Base-by-base conservation (phyloP, 257 asterid species). In the Gardenia jasminoides region DNA sequence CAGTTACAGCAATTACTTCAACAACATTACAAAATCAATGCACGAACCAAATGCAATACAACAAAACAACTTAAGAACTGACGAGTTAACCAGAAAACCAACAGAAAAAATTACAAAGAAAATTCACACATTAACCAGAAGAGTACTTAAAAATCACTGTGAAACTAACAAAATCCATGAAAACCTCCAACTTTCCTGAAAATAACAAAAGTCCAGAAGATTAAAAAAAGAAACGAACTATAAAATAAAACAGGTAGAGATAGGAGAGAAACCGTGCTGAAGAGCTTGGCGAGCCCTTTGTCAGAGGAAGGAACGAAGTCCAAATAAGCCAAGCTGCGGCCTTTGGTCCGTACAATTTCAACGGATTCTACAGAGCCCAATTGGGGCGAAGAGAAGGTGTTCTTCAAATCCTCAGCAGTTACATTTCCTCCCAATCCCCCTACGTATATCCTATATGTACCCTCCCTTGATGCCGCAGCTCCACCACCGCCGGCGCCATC, bases 261-360 rank as follows among this genome's bases (percentile, higher is more conserved):
- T 52, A 80, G 78, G 83, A 80, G 74, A 78, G 65, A 79, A 66
- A 95, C 98, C 92, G 85, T 86, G 97, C 96, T 93, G 92, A 92
- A 93, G 77, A 95, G 97, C 86, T 88, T 95, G 79, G 94, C 81
- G 47, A 92, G 90, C 71, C 97, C 96, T 81, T 95, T 92, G n/a
- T 93, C 97, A 68, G 98, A 95, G 64, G 84, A 88, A 20, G 97
- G 97, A 73, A 85, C 8, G 76, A 92, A 93, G 15, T 90, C 99
- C 85, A 95, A 80, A 83, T 92, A 95, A 26, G 91, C 98, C 75
- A 95, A 90, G 84, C 97, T 90, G 58, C 99, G 97, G 65, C 89
- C 93, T 85, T 95, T 95, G 79, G 88, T 82, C 70, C 97, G 96
- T 77, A 90, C 86, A 39, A 95, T 82, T 78, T 95, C 96, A 22